A percentile compares a stretch with the other conserved stretches of the same genome.
phyloP scores from a whole-genome alignment of 768 basidiomycete species.

The Leccinum obscurum region DNA sequence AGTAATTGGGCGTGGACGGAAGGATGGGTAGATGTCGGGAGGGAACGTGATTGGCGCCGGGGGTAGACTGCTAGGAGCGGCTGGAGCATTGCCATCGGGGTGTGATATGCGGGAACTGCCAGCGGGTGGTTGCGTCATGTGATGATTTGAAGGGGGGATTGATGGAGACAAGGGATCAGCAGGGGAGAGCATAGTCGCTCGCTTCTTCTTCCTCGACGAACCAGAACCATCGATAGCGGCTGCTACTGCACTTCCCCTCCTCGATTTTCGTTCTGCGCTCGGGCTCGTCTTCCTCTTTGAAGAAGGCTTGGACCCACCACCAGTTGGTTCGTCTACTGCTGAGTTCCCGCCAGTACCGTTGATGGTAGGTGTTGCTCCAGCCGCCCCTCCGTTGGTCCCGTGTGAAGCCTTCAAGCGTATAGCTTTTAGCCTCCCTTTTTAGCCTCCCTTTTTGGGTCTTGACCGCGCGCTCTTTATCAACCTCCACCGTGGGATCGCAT shows the following conservation, averaged over 20 bases:
- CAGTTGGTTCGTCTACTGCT: slow-evolving; percentile 19
- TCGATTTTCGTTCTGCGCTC: slow-evolving; percentile 40
- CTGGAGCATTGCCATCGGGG: slow-evolving; percentile 7
- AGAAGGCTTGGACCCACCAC: slow-evolving; percentile 22
- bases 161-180: slow-evolving; percentile 22
- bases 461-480: slow-evolving; percentile 50
- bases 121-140: slow-evolving; percentile 16
- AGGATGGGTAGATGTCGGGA: slow-evolving; percentile 30
- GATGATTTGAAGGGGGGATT: slow-evolving; percentile 12
- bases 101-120: slow-evolving; percentile 20
- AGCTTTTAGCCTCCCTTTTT: slow-evolving; percentile 41
- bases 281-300: slow-evolving; percentile 39
- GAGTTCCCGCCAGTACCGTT: slow-evolving; percentile 17
- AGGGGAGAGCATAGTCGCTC: slow-evolving; percentile 37
- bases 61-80: slow-evolving; percentile 11
- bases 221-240: slow-evolving; percentile 36
- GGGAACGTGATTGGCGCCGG: slow-evolving; percentile 40
- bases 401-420: slow-evolving; percentile 30
- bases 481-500: slow-evolving; percentile 49
- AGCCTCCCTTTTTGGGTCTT: slow-evolving; percentile 44
- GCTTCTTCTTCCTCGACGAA: slow-evolving; percentile 38
- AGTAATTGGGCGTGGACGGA: slow-evolving; percentile 50
- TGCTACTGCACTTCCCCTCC: slow-evolving; percentile 35
- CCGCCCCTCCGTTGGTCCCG: slow-evolving; percentile 21
- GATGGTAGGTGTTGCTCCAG: slow-evolving; percentile 17